Conservation (phyloP, 768 basidiomycete genomes). For the Lepiota subincarnata region DNA sequence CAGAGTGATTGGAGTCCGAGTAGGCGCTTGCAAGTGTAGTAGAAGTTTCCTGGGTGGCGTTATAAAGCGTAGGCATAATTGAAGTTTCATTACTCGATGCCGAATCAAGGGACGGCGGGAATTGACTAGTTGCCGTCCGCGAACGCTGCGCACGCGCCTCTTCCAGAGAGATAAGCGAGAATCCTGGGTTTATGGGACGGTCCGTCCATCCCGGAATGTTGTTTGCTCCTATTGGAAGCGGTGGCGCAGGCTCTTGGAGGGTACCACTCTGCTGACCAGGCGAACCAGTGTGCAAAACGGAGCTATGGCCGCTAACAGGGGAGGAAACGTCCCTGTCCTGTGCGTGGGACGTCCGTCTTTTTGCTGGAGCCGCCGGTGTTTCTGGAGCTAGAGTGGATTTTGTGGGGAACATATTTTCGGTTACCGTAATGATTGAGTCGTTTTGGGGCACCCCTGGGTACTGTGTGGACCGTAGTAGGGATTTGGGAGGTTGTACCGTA, state of each 20-base stretch:
- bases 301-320: conserved; percentile 40
- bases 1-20: not conserved
- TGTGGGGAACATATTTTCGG: conserved; percentile 34
- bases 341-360: conserved; percentile 30
- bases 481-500: conserved; percentile 26
- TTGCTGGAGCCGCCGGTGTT: conserved; percentile 25
- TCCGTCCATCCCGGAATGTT: conserved; percentile 51
- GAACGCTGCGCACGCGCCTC: conserved; percentile 73
- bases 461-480: conserved; percentile 23
- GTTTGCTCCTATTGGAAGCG: conserved; percentile 25
- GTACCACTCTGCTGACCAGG: conserved; percentile 23
- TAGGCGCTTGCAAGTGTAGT: not conserved
- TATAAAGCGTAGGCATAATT: conserved; percentile 25
- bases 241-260: conserved; percentile 15
- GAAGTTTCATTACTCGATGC: conserved; percentile 21
- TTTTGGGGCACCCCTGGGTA: conserved; percentile 35
- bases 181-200: conserved; percentile 40
- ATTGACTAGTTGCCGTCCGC: conserved; percentile 38
- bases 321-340: conserved; percentile 54
- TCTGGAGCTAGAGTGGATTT: conserved; percentile 33
- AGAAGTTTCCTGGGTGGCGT: not conserved
- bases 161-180: conserved; percentile 70
- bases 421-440: conserved; percentile 52
- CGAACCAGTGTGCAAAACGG: conserved; percentile 23
- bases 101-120: conserved; percentile 7